Evolutionary conservation across 495 filamentous ascomycete species (phyloP).

Genomic region (Hapsidospora chrysogenum): DNA sequence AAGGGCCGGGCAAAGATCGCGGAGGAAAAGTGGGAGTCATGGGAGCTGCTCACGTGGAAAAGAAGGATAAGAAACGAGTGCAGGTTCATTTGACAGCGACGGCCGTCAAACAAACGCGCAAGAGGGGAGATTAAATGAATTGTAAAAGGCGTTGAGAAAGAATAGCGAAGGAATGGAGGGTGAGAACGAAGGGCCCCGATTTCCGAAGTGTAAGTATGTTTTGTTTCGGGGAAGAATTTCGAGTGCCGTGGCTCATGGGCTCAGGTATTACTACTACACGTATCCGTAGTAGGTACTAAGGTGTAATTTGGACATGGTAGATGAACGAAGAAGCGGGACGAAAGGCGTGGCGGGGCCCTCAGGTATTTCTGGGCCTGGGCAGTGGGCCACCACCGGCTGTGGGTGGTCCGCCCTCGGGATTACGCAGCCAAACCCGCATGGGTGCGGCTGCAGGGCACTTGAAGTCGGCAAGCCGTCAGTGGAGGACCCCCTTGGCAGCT

Average conservation of each 20-base stretch:
- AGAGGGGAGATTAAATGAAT: constrained; percentile 10
- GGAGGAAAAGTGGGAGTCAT: not conserved
- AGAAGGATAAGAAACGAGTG: constrained; percentile 26
- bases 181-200: constrained; percentile 1
- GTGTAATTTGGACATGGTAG: not conserved
- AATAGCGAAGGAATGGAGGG: constrained; percentile 6
- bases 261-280: not conserved
- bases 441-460: too few species aligned
- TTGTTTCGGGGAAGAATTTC: too few species aligned
- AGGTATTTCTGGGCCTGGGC: not conserved
- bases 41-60: constrained; percentile 25
- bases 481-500: too few species aligned
- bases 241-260: not conserved
- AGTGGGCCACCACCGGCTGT: too few species aligned
- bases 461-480: too few species aligned
- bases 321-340: not conserved
- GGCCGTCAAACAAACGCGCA: constrained; percentile 48
- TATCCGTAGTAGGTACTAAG: not conserved
- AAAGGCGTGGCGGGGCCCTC: not conserved
- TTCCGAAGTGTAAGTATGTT: not conserved
- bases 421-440: too few species aligned
- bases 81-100: constrained; percentile 56
- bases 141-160: constrained; percentile 6
- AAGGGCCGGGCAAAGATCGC: constrained; percentile 1
- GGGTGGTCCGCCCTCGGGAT: too few species aligned